These are phyloP conservation scores for Parachaetomium inaequale DNA, from an alignment of 495 filamentous ascomycete genomes.

Conservation along the genomic window DNA sequence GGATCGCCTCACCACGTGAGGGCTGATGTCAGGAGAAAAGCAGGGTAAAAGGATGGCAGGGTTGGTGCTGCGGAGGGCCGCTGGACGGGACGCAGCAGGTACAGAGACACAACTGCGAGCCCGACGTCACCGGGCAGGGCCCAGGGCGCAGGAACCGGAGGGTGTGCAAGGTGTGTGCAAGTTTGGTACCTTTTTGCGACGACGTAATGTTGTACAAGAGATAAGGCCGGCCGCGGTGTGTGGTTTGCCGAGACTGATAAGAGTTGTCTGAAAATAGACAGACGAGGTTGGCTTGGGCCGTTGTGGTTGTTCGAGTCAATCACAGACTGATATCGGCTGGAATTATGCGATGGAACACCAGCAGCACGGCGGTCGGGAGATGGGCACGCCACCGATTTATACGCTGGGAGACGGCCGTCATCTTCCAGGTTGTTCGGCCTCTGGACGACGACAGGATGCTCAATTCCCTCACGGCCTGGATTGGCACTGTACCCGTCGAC, in stretches of 20 bases:
- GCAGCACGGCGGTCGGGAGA: background rate
- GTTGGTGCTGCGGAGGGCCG: background rate
- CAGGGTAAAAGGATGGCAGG: background rate
- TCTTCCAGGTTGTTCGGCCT: background rate
- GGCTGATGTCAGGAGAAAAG: constrained; percentile 6
- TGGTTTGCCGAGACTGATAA: constrained; percentile 28
- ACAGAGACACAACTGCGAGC: background rate
- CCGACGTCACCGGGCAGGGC: constrained; percentile 12
- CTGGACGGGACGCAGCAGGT: constrained; percentile 9
- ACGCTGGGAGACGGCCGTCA: constrained; percentile 1
- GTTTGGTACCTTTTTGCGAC: constrained; percentile 17
- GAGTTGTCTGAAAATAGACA: constrained; percentile 27
- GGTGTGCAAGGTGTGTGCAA: constrained; percentile 3
- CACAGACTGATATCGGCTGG: constrained; percentile 12
- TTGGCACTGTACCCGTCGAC: constrained; percentile 16
- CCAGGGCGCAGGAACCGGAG: constrained; percentile 4
- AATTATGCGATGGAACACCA: background rate
- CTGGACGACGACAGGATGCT: constrained; percentile 12
- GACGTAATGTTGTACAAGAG: constrained; percentile 25
- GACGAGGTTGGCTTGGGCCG: background rate
- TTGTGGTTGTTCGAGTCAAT: constrained; percentile 13
- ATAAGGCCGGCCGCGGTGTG: constrained; percentile 27
- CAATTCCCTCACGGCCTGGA: background rate
- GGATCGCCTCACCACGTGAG: background rate
- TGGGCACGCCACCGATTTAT: constrained; percentile 21